Base-by-base conservation (phyloP, 2,329 filamentous ascomycete genomes). In the Calonectria pteridis region DNA sequence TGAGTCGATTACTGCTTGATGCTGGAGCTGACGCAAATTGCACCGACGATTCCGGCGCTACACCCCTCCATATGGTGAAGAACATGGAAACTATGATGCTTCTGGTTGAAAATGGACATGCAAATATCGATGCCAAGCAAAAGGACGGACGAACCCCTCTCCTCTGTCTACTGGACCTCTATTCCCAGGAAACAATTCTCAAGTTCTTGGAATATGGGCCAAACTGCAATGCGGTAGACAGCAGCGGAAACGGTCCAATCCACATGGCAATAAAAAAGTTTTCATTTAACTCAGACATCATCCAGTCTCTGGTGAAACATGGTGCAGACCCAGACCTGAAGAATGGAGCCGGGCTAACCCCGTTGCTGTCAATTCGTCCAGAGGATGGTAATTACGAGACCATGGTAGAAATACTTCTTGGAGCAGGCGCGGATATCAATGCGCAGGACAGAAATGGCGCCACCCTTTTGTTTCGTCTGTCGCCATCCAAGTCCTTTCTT, bases 341-440 rank as follows among this genome's bases (percentile, higher is more conserved):
- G 28, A 78, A 81, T 29, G 33, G 63, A 4, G 55, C 73, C 2
- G 77, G 79, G 1, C 29, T 70, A 20, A 76, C 77, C 23, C 76
- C 79, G 10, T 28, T 81, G 11, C 68, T 75, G 14, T 37, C 43
- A 2, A 31, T 75, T 14, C 14, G 11, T 23, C 51, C 28, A 16
- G 18, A 1, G 7, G 40, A 43, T 18, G n/a, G 35, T 0, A 2
- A 0, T 18, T 6, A 6, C 5, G 7, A 6, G 6, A 20, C 1
- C 1, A 43, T 71, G 13, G 7, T 73, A 5, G 58, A 74, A 9
- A 10, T 33, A 6, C 53, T 69, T 37, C 29, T 81, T 1, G 53
- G 74, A n/a, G 76, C 77, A 1, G 80, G 81, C 1, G 77, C 76
- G 9, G 76, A 82, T 62, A 77, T 81, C 43, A 74, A 76, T 33